phyloP scores from a whole-genome alignment of 371 early-diverging fungal genomes.

The Rhizopus arrhizus region DNA sequence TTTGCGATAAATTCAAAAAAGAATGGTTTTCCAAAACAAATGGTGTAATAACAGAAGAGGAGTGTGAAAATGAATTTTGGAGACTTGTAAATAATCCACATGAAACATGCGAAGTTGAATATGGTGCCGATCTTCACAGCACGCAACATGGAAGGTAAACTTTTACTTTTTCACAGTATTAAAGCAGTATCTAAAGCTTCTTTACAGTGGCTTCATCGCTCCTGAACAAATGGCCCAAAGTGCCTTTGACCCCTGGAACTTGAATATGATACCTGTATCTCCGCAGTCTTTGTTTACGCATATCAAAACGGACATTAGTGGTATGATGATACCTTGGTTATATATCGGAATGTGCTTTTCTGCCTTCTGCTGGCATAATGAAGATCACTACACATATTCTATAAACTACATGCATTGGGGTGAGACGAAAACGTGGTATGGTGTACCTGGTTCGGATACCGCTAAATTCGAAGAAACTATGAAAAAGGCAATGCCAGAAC shows the following conservation, averaged over 20 bases:
- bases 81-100: constrained; percentile 83
- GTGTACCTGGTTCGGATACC: constrained; percentile 87
- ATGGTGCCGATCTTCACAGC: constrained; percentile 95
- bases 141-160: constrained; percentile 84
- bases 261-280: constrained; percentile 83
- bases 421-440: constrained; percentile 98
- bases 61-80: constrained; percentile 95
- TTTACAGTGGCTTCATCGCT: constrained; percentile 28
- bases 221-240: constrained; percentile 35
- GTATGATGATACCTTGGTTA: constrained; percentile 97
- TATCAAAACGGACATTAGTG: constrained; percentile 88
- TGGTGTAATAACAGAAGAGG: constrained; percentile 71
- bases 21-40: constrained; percentile 63
- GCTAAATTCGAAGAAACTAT: constrained; percentile 84
- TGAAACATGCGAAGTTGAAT: constrained; percentile 91
- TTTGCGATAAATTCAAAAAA: constrained; percentile 81
- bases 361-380: constrained; percentile 98
- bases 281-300: constrained; percentile 82
- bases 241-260: constrained; percentile 78
- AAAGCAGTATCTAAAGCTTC: background rate
- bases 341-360: constrained; percentile 96
- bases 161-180: background rate
- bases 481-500: constrained; percentile 80
- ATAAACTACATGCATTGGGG: constrained; percentile 97
- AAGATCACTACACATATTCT: constrained; percentile 95